Evolutionary conservation across 352 stramenopile species (phyloP).

Genomic region (Phytophthora colocasiae): DNA sequence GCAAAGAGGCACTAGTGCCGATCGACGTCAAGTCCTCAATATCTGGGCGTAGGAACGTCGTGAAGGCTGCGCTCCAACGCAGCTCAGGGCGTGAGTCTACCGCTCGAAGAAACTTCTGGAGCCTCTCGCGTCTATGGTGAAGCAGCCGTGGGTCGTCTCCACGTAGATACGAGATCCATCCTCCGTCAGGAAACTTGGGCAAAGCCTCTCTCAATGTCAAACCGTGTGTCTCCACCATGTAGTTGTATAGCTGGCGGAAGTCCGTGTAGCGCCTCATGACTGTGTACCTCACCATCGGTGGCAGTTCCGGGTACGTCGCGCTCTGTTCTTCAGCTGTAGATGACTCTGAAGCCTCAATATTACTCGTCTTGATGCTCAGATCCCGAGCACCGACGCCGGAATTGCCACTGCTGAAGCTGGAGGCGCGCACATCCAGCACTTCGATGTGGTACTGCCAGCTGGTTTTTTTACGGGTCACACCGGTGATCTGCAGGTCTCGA

Average conservation of each 20-base stretch:
- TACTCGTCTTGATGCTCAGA: constrained; percentile 1
- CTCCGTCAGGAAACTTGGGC: constrained; percentile 74
- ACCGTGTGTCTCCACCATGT: constrained; percentile 60
- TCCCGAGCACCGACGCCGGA: constrained; percentile 9
- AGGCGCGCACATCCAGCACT: constrained; percentile 68
- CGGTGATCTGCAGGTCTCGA: constrained; percentile 77
- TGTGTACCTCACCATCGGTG: constrained; percentile 79
- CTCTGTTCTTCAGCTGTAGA: constrained; percentile 9
- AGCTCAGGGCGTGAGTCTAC: constrained; percentile 67
- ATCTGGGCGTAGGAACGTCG: constrained; percentile 69
- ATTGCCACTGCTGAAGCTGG: constrained; percentile 28
- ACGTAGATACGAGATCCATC: constrained; percentile 76
- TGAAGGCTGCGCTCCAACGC: constrained; percentile 66
- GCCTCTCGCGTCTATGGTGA: constrained; percentile 66
- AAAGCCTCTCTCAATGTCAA: constrained; percentile 51
- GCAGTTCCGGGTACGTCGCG: constrained; percentile 49
- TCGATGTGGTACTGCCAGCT: constrained; percentile 88
- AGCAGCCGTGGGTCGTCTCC: constrained; percentile 77
- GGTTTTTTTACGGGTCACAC: constrained; percentile 64
- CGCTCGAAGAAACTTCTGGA: constrained; percentile 67
- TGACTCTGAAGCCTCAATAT: constrained; percentile 1
- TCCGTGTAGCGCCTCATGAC: constrained; percentile 84
- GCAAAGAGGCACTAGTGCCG: constrained; percentile 14
- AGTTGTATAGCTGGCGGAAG: constrained; percentile 71
- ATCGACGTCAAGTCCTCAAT: constrained; percentile 43